Base-by-base conservation (phyloP, 2,329 filamentous ascomycete genomes). In the Trichoderma citrinoviride region DNA sequence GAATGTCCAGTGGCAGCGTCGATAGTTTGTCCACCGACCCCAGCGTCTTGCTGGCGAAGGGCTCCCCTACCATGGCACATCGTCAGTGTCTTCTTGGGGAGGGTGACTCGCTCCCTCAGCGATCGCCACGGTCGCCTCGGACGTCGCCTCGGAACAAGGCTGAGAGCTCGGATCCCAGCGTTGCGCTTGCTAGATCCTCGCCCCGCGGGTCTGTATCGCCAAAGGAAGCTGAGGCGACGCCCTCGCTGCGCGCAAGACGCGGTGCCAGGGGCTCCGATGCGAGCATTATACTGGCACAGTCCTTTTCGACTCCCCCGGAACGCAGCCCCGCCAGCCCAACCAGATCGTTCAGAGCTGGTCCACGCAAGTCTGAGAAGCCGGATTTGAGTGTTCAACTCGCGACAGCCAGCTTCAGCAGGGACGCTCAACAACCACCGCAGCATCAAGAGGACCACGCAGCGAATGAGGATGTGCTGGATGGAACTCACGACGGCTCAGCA, bases 41-140 rank as follows among this genome's bases (percentile, higher is more conserved):
- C 4, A 76, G 73, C 54, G 60, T 74, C n/a, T 65, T 66, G 33
- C 66, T 77, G 47, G 73, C 73, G 37, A 73, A 60, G 60, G 49
- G 68, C 15, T 65, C 71, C 27, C 60, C 64, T 19, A 67, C 50
- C 27, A 65, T 47, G 52, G 50, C 44, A 47, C 40, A 50, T 41
- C 53, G 61, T 15, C 61, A 64, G 55, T 66, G 64, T 25, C 58
- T 66, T 3, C 21, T 65, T 64, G 25, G 68, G 29, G 21, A 66
- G 10, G 53, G 68, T 21, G 67, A 70, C 27, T 64, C 55, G 3
- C 55, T 52, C 17, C 49, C 53, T 25, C 65, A 61, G 23, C 54
- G 47, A 17, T 72, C 58, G 19, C 58, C 58, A 7, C 56, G 46
- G 70, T 74, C 47, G 69, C 74, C 46, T 12, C 73, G 73, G 61